phyloP scores from a whole-genome alignment of 2,329 filamentous ascomycete species.

The Trichoderma sp. region DNA sequence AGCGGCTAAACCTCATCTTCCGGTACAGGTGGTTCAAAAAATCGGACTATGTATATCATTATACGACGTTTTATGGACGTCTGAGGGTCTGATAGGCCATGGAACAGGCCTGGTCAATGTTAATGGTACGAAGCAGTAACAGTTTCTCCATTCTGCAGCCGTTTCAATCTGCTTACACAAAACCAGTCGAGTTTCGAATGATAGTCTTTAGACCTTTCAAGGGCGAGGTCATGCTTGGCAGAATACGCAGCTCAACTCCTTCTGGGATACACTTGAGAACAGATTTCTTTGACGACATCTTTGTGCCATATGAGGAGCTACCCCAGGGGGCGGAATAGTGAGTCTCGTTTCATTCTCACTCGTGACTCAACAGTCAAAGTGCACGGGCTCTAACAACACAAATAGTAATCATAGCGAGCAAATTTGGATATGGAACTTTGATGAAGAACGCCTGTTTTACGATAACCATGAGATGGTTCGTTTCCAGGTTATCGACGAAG shows the following conservation, averaged over 20 bases:
- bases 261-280: constrained; percentile 77
- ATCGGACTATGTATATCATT: constrained; percentile 92
- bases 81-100: constrained; percentile 91
- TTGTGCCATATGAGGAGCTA: constrained; percentile 72
- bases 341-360: constrained; percentile 35
- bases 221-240: constrained; percentile 84
- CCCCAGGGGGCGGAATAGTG: constrained; percentile 78
- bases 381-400: constrained; percentile 30
- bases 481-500: constrained; percentile 81
- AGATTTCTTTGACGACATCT: constrained; percentile 93
- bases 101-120: constrained; percentile 91
- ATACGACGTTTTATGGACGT: constrained; percentile 85
- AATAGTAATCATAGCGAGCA: constrained; percentile 72
- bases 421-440: constrained; percentile 81
- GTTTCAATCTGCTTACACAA: background rate
- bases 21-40: constrained; percentile 75
- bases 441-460: constrained; percentile 76
- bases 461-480: constrained; percentile 88
- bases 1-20: background rate
- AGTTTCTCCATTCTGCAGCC: background rate
- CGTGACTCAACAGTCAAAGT: background rate
- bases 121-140: constrained; percentile 62
- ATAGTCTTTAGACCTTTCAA: constrained; percentile 96
- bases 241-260: constrained; percentile 73
- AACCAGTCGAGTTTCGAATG: constrained; percentile 83